phyloP scores from a whole-genome alignment of 371 early-diverging fungal genomes.

The Smittium culicis region DNA sequence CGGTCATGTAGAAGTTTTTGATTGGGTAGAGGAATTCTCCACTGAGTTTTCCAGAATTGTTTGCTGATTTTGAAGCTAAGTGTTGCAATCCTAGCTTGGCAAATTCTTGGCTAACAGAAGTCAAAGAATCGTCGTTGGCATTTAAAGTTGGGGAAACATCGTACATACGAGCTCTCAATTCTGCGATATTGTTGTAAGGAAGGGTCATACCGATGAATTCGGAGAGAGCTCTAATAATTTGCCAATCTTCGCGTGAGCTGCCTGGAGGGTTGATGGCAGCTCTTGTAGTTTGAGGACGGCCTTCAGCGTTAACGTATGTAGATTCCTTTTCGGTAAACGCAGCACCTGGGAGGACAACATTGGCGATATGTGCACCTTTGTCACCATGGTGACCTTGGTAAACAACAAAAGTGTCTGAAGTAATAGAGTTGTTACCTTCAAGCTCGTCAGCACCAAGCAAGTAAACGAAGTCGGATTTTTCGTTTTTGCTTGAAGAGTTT shows the following conservation, averaged over 20 bases:
- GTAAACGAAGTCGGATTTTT: conserved; percentile 61
- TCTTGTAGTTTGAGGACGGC: conserved; percentile 80
- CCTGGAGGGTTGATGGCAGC: conserved; percentile 84
- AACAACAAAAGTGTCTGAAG: conserved; percentile 87
- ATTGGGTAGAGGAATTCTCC: conserved; percentile 37
- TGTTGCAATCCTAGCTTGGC: conserved; percentile 47
- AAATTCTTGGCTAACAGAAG: conserved; percentile 39
- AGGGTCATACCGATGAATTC: conserved; percentile 74
- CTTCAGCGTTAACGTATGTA: conserved; percentile 92
- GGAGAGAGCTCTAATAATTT: conserved; percentile 89
- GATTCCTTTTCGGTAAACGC: conserved; percentile 94
- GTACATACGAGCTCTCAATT: conserved; percentile 68
- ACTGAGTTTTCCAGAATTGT: conserved; percentile 18
- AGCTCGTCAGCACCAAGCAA: conserved; percentile 87
- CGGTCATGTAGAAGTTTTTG: conserved; percentile 86
- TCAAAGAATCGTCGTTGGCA: conserved; percentile 47
- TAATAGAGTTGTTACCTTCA: conserved; percentile 44
- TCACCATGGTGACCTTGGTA: conserved; percentile 98
- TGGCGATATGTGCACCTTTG: conserved; percentile 83
- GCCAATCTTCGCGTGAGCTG: conserved; percentile 94
- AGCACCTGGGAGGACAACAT: conserved; percentile 90
- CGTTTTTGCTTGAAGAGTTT: conserved; percentile 29
- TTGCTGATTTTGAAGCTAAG: conserved; percentile 17
- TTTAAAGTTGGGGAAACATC: conserved; percentile 78
- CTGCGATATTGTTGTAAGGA: conserved; percentile 73